These are phyloP conservation scores for Fremontodendron californicum DNA, from an alignment of 345 rosid genomes.

Conservation along the genomic window DNA sequence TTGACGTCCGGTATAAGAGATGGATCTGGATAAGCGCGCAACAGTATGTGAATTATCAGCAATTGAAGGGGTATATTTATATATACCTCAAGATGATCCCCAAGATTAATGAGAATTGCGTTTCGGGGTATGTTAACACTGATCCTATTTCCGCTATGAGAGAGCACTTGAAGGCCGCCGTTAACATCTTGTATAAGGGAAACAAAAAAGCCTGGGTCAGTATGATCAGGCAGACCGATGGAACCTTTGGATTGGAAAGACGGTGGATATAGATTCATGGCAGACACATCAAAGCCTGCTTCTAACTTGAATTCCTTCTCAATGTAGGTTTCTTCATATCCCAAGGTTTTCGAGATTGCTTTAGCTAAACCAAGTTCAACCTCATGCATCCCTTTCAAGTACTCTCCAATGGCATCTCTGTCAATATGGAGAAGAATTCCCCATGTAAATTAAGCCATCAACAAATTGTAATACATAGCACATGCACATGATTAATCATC, in stretches of 20 bases:
- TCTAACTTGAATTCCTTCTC: constrained; percentile 24
- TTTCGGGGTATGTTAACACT: constrained; percentile 12
- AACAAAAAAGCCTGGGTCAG: constrained; percentile 31
- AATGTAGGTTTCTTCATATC: constrained; percentile 21
- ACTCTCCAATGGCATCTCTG: constrained; percentile 21
- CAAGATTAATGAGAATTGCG: constrained; percentile 23
- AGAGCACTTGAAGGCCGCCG: constrained; percentile 27
- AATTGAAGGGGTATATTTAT: not conserved
- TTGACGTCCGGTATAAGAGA: too few relatives aligned
- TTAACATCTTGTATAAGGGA: constrained; percentile 27
- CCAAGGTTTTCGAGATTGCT: constrained; percentile 26
- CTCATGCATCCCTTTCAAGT: constrained; percentile 15
- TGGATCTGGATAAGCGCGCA: not conserved
- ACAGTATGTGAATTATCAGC: not conserved
- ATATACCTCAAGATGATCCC: constrained; percentile 31
- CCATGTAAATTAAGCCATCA: not conserved
- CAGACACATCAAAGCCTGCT: constrained; percentile 27
- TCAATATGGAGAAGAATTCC: too few relatives aligned
- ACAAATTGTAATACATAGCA: not conserved
- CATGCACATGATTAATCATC: not conserved
- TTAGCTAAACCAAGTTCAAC: constrained; percentile 22
- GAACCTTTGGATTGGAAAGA: constrained; percentile 18
- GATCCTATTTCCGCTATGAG: constrained; percentile 25
- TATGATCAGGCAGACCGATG: constrained; percentile 22
- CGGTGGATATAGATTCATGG: constrained; percentile 30